Evolutionary conservation across 768 basidiomycete species (phyloP), one percentile per base, ranked within the genome.

Genomic region (Tylopilus felleus): DNA sequence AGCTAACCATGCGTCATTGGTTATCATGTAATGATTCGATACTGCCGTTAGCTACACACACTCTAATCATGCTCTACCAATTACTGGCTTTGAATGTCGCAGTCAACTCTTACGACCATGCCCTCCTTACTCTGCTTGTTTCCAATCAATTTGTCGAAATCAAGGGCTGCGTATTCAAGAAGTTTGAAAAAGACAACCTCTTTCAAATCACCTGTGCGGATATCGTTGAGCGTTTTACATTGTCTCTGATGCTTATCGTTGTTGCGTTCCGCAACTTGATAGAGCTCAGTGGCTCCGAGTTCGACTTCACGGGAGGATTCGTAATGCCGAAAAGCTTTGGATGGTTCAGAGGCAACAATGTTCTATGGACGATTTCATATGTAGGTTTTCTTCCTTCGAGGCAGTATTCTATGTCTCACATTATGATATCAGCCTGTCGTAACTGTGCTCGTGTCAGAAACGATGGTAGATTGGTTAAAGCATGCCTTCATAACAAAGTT

Each of bases 401-500:
- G 33, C 25, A 22, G 23, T 17, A 12, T 38, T 10, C n/a, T 21
- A n/a, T 33, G 13, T 29, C 38, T 53, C 28, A 52, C 23, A 39
- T 44, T 39, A 23, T 46, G 52, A 27, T 33, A 25, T 63, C 23
- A 97, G 94, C 97, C 97, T 21, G 93, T 96, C 2, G 60, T 98
- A 47, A 89, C 90, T 2, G 97, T 99, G 4, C 78, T 98, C 70
- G 65, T 85, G 5, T 96, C 93, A 2, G 97, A 99, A 70, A 89
- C 92, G 80, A 70, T 90, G 13, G 97, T 99, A 12, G 97, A 99
- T 68, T 99, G 96, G 96, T 78, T 98, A 47, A 99, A 99, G 69
- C 97, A 99, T 65, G 96, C 95, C 10, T 99, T 98, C 73, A 98
- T 99, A 63, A 96, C 95, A 47, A 99, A 99, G 71, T 98, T 98